Percentiles rank a stretch among this genome's conserved stretches.
phyloP scores from a whole-genome alignment of 2,329 filamentous ascomycete species.

The Trichoderma sp. region DNA sequence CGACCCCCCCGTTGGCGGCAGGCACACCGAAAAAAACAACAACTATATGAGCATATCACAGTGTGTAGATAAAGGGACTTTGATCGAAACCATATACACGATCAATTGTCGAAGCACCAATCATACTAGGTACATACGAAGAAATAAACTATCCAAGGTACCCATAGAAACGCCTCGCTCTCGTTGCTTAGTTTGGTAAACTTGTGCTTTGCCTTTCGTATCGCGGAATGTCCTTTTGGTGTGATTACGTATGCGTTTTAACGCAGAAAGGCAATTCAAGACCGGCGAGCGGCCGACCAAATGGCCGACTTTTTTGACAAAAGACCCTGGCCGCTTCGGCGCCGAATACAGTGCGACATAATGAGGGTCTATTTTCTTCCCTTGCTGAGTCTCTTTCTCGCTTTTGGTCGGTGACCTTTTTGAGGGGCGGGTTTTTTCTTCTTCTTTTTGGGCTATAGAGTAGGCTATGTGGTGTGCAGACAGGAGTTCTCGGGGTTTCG shows the following conservation, averaged over 20 bases:
- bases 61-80: neutral
- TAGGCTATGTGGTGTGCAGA: neutral
- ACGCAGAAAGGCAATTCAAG: neutral
- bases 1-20: neutral
- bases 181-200: neutral
- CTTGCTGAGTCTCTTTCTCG: neutral
- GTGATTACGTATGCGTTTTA: constrained; percentile 11
- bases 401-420: neutral
- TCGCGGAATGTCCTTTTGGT: neutral
- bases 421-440: neutral
- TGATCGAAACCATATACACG: constrained; percentile 4
- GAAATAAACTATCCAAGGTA: neutral
- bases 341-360: constrained; percentile 15
- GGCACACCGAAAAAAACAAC: neutral
- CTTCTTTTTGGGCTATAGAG: neutral
- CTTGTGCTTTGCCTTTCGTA: neutral
- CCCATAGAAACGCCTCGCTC: neutral
- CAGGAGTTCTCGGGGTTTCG: neutral
- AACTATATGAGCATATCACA: neutral
- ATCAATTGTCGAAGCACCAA: neutral
- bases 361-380: neutral
- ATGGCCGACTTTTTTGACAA: neutral
- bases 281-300: neutral
- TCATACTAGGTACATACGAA: neutral
- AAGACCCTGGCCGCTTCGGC: constrained; percentile 8